These are phyloP conservation scores for Nicotiana attenuata DNA, from an alignment of 257 asterid species.

Conservation along the genomic window DNA sequence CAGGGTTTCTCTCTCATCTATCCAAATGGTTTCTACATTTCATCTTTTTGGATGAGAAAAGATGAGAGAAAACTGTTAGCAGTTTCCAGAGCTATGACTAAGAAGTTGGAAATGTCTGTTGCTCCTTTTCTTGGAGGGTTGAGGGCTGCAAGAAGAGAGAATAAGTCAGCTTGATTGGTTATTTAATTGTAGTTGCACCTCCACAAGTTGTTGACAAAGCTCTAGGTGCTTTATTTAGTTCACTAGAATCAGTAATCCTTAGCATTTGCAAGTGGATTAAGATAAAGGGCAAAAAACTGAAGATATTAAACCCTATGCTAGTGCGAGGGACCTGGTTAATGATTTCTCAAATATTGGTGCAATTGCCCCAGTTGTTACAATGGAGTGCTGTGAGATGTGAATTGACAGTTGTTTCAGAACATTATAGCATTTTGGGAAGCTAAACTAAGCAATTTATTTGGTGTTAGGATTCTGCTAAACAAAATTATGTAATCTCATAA, in stretches of 20 bases:
- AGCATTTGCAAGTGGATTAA: background rate
- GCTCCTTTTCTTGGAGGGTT: background rate
- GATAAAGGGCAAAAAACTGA: background rate
- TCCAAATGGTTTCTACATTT: background rate
- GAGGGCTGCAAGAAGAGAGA: background rate
- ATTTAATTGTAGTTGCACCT: background rate
- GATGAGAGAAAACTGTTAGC: background rate
- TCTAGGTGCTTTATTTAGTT: background rate
- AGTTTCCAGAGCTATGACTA: background rate
- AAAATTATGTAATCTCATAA: background rate
- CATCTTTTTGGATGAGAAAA: background rate
- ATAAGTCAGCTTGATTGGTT: background rate
- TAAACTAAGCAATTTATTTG: background rate
- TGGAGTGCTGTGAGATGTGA: background rate
- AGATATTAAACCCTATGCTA: background rate
- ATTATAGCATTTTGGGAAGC: background rate
- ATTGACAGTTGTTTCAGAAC: background rate
- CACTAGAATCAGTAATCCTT: background rate
- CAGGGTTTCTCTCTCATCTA: no score
- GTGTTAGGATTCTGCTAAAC: background rate
- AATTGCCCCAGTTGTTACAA: background rate
- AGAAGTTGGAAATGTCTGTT: background rate
- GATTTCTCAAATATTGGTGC: background rate
- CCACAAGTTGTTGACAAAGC: background rate
- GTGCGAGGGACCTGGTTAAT: background rate